Evolutionary conservation across 179 eudicot genomes (phyloP).

Genomic region (Pouteria campechiana): DNA sequence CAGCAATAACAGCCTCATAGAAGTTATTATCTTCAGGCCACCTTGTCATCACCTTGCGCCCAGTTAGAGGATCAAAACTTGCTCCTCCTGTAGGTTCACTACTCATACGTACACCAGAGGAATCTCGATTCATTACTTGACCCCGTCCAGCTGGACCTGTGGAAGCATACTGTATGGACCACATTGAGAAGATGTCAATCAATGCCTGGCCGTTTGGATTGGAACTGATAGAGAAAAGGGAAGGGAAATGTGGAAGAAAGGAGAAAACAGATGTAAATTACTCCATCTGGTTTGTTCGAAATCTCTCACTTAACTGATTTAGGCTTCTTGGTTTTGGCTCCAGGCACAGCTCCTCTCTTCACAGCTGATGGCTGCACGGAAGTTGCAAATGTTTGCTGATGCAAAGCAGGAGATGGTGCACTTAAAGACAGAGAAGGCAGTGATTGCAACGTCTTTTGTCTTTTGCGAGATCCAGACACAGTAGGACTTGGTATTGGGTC

Average conservation of each 20-base stretch:
- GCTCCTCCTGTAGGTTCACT: slow-evolving; percentile 28
- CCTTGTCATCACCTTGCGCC: slow-evolving; percentile 54
- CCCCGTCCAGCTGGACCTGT: slow-evolving; percentile 36
- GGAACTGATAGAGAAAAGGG: neutral
- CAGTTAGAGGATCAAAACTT: slow-evolving; percentile 38
- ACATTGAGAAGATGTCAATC: slow-evolving; percentile 7
- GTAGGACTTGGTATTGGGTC: slow-evolving; percentile 49
- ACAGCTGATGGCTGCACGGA: slow-evolving; percentile 43
- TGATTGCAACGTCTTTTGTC: slow-evolving; percentile 51
- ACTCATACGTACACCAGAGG: slow-evolving; percentile 20
- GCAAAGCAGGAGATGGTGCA: slow-evolving; percentile 43
- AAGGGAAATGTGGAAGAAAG: neutral
- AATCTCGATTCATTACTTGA: slow-evolving; percentile 22
- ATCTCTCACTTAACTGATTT: slow-evolving; percentile 40
- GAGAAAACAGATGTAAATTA: too few relatives aligned
- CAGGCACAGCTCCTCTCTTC: slow-evolving; percentile 43
- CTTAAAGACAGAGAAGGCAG: slow-evolving; percentile 40
- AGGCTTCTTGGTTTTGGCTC: slow-evolving; percentile 40
- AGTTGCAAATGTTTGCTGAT: too few relatives aligned
- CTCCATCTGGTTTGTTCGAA: neutral
- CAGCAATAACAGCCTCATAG: slow-evolving; percentile 52
- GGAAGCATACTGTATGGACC: slow-evolving; percentile 35
- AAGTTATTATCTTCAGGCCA: slow-evolving; percentile 68
- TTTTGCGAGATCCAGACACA: slow-evolving; percentile 55
- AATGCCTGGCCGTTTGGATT: neutral